phyloP scores from a whole-genome alignment of 129 eudicot species.

The Lactuca saligna region DNA sequence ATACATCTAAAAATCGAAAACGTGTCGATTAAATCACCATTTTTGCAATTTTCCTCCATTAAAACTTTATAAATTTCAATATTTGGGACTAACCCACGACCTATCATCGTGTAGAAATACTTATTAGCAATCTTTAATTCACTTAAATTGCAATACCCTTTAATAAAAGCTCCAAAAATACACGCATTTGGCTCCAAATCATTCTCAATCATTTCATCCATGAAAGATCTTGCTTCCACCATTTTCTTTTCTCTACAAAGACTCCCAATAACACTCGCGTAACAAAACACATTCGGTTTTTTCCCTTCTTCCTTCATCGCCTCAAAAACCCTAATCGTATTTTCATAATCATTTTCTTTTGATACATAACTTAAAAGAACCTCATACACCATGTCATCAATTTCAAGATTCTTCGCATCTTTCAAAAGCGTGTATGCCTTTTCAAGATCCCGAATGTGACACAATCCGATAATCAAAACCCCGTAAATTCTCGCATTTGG shows the following conservation, averaged over 20 bases:
- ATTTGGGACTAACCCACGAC: slow-evolving; percentile 27
- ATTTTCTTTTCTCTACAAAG: slow-evolving; percentile 32
- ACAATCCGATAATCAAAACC: slow-evolving; percentile 55
- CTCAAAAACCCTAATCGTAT: slow-evolving; percentile 23
- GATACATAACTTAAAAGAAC: slow-evolving; percentile 28
- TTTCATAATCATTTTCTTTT: slow-evolving; percentile 16
- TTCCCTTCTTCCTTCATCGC: slow-evolving; percentile 32
- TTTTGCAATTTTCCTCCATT: slow-evolving; percentile 33
- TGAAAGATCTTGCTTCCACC: slow-evolving; percentile 38
- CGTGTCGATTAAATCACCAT: slow-evolving; percentile 15
- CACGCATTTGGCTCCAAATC: slow-evolving; percentile 36
- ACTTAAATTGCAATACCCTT: slow-evolving; percentile 34
- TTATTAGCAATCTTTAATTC: slow-evolving; percentile 33
- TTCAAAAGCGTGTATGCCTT: slow-evolving; percentile 36
- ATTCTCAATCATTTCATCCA: slow-evolving; percentile 39
- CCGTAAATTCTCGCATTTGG: slow-evolving; percentile 54
- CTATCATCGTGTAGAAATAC: slow-evolving; percentile 36
- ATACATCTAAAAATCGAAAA: slow-evolving; percentile 35
- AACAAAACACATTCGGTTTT: slow-evolving; percentile 25
- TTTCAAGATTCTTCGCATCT: slow-evolving; percentile 26
- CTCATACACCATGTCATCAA: slow-evolving; percentile 27
- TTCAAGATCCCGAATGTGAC: slow-evolving; percentile 53
- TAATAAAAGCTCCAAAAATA: slow-evolving; percentile 30
- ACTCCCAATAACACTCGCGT: slow-evolving; percentile 21
- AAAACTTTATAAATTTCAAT: slow-evolving; percentile 16